Percentiles rank a stretch among this genome's conserved stretches.
phyloP scores from a whole-genome alignment of 495 filamentous ascomycete genomes.

The Aspergillus homomorphus region DNA sequence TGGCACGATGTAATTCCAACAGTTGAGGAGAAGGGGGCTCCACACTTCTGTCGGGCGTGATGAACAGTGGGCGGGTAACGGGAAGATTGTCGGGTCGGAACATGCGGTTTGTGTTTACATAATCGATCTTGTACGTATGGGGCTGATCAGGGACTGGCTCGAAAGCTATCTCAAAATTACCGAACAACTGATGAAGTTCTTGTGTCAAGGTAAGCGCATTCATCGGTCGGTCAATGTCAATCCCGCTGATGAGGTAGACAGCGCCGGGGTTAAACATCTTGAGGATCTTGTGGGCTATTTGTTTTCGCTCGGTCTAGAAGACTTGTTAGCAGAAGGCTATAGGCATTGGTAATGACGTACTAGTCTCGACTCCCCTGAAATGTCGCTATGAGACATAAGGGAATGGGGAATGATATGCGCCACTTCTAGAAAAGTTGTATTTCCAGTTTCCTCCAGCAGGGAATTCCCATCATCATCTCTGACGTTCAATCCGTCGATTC shows the following conservation, averaged over 20 bases:
- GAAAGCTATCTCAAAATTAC: slow-evolving; percentile 10
- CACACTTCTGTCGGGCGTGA: slow-evolving; percentile 25
- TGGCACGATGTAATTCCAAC: slow-evolving; percentile 29
- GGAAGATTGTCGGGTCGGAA: slow-evolving; percentile 10
- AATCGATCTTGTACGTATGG: slow-evolving; percentile 23
- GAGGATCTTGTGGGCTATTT: slow-evolving; percentile 6
- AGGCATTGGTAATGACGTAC: slow-evolving; percentile 10
- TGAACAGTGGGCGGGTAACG: slow-evolving; percentile 23
- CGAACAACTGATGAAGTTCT: slow-evolving; percentile 2
- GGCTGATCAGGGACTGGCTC: not conserved
- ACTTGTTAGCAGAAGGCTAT: not conserved
- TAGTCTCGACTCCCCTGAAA: not conserved
- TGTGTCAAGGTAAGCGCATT: slow-evolving; percentile 9
- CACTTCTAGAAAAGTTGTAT: slow-evolving; percentile 9
- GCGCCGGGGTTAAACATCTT: slow-evolving; percentile 7
- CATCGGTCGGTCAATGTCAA: slow-evolving; percentile 8
- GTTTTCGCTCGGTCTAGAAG: slow-evolving; percentile 1
- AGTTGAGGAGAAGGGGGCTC: slow-evolving; percentile 31
- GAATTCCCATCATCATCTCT: slow-evolving; percentile 14
- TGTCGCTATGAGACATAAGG: slow-evolving; percentile 5
- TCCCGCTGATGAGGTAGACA: slow-evolving; percentile 5
- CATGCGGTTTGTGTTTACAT: slow-evolving; percentile 5
- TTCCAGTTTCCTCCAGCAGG: slow-evolving; percentile 5
- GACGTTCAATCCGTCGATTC: not conserved
- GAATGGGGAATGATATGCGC: slow-evolving; percentile 15